Evolutionary conservation across 106 monocot genomes (phyloP).

Genomic region (Dioscorea alata): DNA sequence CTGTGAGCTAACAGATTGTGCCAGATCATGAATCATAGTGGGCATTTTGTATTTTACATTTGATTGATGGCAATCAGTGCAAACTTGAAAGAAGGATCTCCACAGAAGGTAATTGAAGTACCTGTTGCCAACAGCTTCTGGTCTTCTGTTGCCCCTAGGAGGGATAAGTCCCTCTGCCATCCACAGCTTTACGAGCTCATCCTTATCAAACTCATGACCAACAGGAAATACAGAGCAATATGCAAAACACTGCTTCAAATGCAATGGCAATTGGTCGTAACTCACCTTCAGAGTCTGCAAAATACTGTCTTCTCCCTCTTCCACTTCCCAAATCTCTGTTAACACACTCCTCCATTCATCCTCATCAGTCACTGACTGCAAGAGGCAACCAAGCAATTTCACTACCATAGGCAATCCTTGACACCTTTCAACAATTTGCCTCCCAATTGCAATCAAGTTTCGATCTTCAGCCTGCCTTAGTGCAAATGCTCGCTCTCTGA

Average conservation of each 20-base stretch:
- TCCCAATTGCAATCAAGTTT: constrained; percentile 26
- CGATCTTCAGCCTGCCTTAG: neutral
- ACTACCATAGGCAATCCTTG: constrained; percentile 27
- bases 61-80: neutral
- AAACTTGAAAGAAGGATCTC: constrained; percentile 43
- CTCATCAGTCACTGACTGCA: constrained; percentile 15
- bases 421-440: constrained; percentile 28
- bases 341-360: constrained; percentile 30
- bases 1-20: constrained; percentile 17
- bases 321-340: constrained; percentile 22
- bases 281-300: constrained; percentile 32
- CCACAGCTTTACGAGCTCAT: constrained; percentile 44
- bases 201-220: constrained; percentile 27
- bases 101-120: constrained; percentile 27
- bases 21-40: constrained; percentile 37
- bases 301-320: neutral
- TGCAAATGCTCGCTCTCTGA: constrained; percentile 29
- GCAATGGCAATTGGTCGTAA: constrained; percentile 33
- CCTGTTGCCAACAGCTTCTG: constrained; percentile 23
- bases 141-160: constrained; percentile 1
- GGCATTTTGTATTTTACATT: constrained; percentile 35
- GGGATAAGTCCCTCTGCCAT: constrained; percentile 35
- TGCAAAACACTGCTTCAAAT: constrained; percentile 44
- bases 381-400: constrained; percentile 20
- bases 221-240: constrained; percentile 50